These are phyloP conservation scores for Saccharata proteae DNA, from an alignment of 2,329 filamentous ascomycete genomes.

Conservation along the genomic window DNA sequence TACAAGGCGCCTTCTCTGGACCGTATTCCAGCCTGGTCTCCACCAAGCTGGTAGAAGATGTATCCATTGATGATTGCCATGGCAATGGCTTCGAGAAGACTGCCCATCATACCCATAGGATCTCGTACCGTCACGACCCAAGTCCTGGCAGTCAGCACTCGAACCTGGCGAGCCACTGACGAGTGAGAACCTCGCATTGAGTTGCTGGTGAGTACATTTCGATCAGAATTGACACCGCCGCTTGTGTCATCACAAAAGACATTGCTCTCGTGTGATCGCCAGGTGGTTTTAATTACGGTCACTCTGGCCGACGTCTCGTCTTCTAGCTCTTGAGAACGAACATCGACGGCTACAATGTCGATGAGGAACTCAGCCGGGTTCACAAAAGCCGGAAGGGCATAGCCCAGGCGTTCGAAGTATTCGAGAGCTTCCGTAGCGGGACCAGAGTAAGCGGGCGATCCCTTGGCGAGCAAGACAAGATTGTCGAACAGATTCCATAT, in stretches of 20 bases:
- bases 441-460: constrained; percentile 58
- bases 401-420: constrained; percentile 51
- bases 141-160: constrained; percentile 55
- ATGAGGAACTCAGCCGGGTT: constrained; percentile 70
- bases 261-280: constrained; percentile 3
- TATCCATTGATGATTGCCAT: constrained; percentile 58
- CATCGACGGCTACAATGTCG: constrained; percentile 63
- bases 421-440: constrained; percentile 43
- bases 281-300: constrained; percentile 35
- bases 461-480: constrained; percentile 55
- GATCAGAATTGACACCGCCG: no score
- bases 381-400: constrained; percentile 55
- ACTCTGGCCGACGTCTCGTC: constrained; percentile 47
- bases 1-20: constrained; percentile 64
- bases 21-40: constrained; percentile 58
- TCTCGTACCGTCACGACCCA: constrained; percentile 64
- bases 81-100: constrained; percentile 54
- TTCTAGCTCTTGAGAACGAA: constrained; percentile 55
- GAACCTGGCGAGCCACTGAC: constrained; percentile 49
- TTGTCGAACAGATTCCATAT: constrained; percentile 70
- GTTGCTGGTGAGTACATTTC: no score
- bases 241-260: no score
- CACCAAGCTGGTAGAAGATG: constrained; percentile 54
- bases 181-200: constrained; percentile 38
- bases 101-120: constrained; percentile 61